Evolutionary conservation across 2,329 filamentous ascomycete genomes (phyloP).

Genomic region (Beauveria bassiana): DNA sequence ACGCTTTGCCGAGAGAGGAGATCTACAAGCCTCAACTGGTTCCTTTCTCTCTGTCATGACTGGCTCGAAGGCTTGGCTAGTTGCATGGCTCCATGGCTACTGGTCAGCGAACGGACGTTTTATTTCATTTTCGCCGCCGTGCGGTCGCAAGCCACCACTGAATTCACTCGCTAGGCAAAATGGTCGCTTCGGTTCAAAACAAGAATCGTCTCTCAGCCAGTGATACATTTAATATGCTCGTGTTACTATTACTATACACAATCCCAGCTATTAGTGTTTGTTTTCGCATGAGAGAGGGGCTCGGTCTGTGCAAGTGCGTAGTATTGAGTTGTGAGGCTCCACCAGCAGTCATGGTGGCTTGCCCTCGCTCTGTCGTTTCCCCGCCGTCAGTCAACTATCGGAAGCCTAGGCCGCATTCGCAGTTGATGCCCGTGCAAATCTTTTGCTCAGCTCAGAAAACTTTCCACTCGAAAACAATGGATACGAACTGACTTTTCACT

Average conservation of each 20-base stretch:
- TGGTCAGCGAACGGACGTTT: neutral
- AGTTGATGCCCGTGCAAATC: neutral
- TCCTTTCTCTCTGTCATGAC: neutral
- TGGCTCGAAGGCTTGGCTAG: neutral
- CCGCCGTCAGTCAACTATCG: neutral
- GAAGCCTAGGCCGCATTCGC: neutral
- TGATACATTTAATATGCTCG: neutral
- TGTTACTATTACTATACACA: neutral
- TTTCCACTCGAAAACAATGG: neutral
- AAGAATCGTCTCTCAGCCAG: neutral
- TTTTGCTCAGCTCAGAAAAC: neutral
- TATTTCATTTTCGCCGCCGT: neutral
- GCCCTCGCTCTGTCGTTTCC: neutral
- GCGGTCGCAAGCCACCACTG: neutral
- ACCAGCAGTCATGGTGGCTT: neutral
- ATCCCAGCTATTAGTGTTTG: conserved; percentile 1
- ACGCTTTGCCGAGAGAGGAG: neutral
- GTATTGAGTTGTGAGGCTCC: neutral
- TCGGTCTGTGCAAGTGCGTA: neutral
- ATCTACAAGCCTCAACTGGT: neutral
- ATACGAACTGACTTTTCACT: neutral
- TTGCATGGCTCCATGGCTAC: neutral
- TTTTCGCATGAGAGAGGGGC: neutral
- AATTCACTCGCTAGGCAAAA: neutral
- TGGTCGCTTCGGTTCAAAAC: neutral